phyloP scores from a whole-genome alignment of 495 filamentous ascomycete genomes.

The Aspergillus heteromorphus region DNA sequence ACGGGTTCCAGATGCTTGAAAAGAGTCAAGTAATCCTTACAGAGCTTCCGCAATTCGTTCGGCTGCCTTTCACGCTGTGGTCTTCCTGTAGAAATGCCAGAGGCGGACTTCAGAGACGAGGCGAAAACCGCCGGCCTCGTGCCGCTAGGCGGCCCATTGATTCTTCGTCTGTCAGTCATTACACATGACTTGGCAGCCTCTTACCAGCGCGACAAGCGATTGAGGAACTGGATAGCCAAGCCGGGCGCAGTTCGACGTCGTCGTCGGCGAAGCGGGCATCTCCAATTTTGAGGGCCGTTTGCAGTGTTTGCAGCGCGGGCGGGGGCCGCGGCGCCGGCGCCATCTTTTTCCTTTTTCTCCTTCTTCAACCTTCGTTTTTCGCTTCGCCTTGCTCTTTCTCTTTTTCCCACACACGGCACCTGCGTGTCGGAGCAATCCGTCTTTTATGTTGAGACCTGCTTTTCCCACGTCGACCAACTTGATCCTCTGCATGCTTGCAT shows the following conservation, averaged over 20 bases:
- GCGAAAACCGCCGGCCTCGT: conserved; percentile 72
- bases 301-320: conserved; percentile 32
- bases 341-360: conserved; percentile 20
- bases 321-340: conserved; percentile 15
- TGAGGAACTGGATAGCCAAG: conserved; percentile 4
- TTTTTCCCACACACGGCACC: conserved; percentile 13
- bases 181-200: conserved; percentile 17
- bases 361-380: conserved; percentile 20
- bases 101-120: conserved; percentile 33
- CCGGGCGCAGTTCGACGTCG: conserved; percentile 13
- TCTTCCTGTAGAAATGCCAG: conserved; percentile 32
- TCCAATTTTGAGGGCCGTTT: conserved; percentile 34
- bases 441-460: conserved; percentile 17
- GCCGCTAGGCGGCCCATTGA: conserved; percentile 78
- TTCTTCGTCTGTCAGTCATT: conserved; percentile 84
- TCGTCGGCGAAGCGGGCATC: conserved; percentile 34
- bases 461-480: too few relatives aligned
- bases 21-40: conserved; percentile 49
- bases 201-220: conserved; percentile 5
- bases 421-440: conserved; percentile 1
- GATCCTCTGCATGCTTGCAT: too few relatives aligned
- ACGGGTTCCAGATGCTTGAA: too few relatives aligned
- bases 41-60: conserved; percentile 73
- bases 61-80: conserved; percentile 51
- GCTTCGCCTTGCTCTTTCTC: conserved; percentile 25